Evolutionary conservation across 441 rosid species (phyloP).

Genomic region (Populus hybrid): DNA sequence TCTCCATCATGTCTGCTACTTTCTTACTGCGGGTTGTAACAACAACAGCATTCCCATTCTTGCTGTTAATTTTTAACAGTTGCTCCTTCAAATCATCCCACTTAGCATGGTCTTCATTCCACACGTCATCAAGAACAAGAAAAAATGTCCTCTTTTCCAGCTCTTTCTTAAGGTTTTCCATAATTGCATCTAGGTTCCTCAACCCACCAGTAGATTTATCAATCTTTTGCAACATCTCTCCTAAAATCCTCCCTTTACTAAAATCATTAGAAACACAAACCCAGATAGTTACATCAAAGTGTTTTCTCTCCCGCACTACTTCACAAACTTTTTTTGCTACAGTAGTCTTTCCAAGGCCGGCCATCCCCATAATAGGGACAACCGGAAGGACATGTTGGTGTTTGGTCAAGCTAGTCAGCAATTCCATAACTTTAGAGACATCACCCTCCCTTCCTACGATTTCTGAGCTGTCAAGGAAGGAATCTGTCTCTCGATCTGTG

Average conservation of each 20-base stretch:
- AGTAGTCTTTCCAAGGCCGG: slow-evolving; percentile 33
- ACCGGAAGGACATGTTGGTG: background rate
- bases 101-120: too few species aligned
- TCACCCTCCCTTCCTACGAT: slow-evolving; percentile 25
- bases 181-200: background rate
- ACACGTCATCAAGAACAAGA: too few species aligned
- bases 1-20: too few species aligned
- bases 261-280: slow-evolving; percentile 23
- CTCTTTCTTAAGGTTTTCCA: too few species aligned
- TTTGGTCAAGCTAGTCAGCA: background rate
- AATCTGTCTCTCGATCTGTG: background rate
- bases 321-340: slow-evolving; percentile 20
- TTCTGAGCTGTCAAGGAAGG: slow-evolving; percentile 5
- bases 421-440: background rate
- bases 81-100: too few species aligned
- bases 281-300: slow-evolving; percentile 18
- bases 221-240: background rate
- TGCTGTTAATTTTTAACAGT: too few species aligned
- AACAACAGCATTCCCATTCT: too few species aligned
- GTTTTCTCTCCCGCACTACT: background rate
- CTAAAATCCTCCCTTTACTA: slow-evolving; percentile 5
- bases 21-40: too few species aligned
- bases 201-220: background rate
- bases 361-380: slow-evolving; percentile 20
- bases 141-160: too few species aligned